Evolutionary conservation across 2,329 filamentous ascomycete genomes (phyloP), one percentile per base, ranked within the genome.

Genomic region (Dothideomycetes sp.): DNA sequence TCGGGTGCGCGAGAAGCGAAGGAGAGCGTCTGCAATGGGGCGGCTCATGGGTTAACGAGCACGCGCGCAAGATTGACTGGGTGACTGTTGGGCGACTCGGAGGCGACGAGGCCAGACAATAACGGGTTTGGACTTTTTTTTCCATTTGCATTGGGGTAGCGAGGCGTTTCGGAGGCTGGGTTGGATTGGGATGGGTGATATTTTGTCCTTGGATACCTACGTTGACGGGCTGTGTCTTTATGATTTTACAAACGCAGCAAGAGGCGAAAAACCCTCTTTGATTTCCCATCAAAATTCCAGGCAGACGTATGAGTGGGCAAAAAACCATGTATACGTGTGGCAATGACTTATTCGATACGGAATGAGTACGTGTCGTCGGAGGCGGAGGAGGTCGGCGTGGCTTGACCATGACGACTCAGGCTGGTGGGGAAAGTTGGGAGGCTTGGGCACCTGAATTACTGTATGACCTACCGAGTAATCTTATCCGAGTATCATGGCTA

Each of bases 1-100:
- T 88, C 22, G 84, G 84, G 3, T 58, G 62, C 44, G 48, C 64
- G 12, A 52, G 55, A 7, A 50, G 50, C 12, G 57, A 60, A 19
- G 49, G 49, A 3, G 49, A 50, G 33, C 55, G 59, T 19, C 54
- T 68, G 38, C 55, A 54, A 12, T 70, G 67, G 68, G 54, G 57
- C 17, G 67, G 67, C 5, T 54, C 61, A 44, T 59, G 61, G 45
- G 55, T 67, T 3, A 62, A 61, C 43, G 65, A 68, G 32, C 59
- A 56, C 19, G 64, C 62, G 49, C 63, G 61, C 45, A 60, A 66
- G 44, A 49, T 56, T 22, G 68, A 70, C 40, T 64, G 65, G 55
- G 63, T 67, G 28, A 70, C 64, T 32, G 67, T 71, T 22, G 68
- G 68, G 33, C 57, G 67, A 40, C 62, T 56, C 53, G 68, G 68